Conservation (phyloP, 345 rosid species). For the Arabis alpina region DNA sequence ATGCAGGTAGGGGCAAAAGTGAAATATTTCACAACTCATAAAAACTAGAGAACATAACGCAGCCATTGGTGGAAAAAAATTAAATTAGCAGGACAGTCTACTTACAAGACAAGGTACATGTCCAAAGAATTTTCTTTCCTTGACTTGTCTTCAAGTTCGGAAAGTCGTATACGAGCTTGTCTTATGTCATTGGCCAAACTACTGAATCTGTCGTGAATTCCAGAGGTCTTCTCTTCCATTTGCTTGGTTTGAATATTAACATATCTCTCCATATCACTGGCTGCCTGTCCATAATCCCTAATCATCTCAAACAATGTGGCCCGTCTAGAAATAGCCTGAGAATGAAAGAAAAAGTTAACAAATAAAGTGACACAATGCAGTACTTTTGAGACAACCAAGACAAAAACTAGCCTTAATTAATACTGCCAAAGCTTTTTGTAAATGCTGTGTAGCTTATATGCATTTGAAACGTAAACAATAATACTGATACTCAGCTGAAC, state of each 20-base stretch:
- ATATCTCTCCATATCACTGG: constrained; percentile 73
- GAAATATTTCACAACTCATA: constrained; percentile 13
- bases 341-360: constrained; percentile 7
- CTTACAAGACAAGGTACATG: constrained; percentile 93
- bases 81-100: constrained; percentile 34
- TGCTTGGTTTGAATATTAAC: constrained; percentile 62
- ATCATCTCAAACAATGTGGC: constrained; percentile 85
- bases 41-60: constrained; percentile 17
- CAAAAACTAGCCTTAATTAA: constrained; percentile 1
- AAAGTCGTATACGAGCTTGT: constrained; percentile 65
- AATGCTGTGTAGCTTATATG: constrained; percentile 17
- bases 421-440: constrained; percentile 14
- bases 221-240: constrained; percentile 59
- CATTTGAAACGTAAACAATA: constrained; percentile 18
- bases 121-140: constrained; percentile 75
- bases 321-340: constrained; percentile 89
- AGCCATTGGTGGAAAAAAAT: constrained; percentile 11
- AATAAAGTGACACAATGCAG: constrained; percentile 1
- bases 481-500: constrained; percentile 24
- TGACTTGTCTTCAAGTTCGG: constrained; percentile 72
- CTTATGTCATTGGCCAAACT: constrained; percentile 63
- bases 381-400: constrained; percentile 14
- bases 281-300: constrained; percentile 88
- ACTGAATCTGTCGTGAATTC: constrained; percentile 53
- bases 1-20: not conserved